These are phyloP conservation scores for Lophiostoma macrostomum DNA, from an alignment of 495 filamentous ascomycete species.

Conservation along the genomic window DNA sequence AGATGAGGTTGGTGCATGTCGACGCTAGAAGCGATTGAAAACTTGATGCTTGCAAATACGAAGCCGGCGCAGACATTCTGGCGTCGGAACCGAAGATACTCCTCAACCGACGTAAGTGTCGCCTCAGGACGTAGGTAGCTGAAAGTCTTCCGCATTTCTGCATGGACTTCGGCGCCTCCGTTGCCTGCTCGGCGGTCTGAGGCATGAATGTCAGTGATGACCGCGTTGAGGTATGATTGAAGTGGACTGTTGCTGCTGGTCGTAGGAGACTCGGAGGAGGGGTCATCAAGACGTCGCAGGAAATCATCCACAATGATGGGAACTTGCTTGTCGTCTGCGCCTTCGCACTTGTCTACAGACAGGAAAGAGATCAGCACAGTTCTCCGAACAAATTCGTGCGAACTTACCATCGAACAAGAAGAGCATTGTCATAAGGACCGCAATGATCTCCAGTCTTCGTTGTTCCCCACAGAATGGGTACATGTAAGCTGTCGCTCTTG, in stretches of 20 bases:
- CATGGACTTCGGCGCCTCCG: no score
- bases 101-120: neutral
- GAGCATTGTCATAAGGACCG: neutral
- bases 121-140: neutral
- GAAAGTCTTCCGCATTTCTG: no score
- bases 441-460: neutral
- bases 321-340: no score
- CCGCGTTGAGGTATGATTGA: no score
- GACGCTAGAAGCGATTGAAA: neutral
- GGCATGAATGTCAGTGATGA: no score
- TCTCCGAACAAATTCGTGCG: neutral
- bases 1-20: neutral
- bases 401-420: slow-evolving; percentile 1
- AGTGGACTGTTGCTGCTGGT: no score
- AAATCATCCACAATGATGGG: no score
- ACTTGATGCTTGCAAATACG: slow-evolving; percentile 2
- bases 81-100: neutral
- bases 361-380: neutral
- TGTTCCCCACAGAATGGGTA: neutral
- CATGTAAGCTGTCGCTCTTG: neutral
- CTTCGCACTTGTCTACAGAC: neutral
- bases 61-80: neutral
- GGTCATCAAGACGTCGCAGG: no score
- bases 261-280: no score
- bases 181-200: no score